phyloP scores from a whole-genome alignment of 164 flowering plant species.

The Chimonanthus salicifolius region DNA sequence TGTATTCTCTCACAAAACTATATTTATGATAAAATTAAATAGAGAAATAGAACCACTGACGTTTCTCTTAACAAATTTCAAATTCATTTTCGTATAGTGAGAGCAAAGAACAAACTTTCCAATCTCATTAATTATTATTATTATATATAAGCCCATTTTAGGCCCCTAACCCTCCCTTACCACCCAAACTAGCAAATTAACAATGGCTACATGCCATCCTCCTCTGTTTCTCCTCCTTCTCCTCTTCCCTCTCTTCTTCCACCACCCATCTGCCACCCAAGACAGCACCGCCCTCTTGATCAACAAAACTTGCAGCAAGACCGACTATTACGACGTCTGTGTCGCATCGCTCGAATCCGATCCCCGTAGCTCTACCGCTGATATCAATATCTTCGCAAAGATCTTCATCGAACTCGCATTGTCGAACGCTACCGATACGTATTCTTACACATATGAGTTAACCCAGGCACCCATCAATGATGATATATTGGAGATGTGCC shows the following conservation, averaged over 20 bases:
- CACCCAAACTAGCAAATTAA: neutral
- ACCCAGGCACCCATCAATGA: neutral
- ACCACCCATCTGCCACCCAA: neutral
- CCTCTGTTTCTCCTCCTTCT: neutral
- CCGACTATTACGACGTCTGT: neutral
- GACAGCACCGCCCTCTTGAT: neutral
- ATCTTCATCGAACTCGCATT: neutral
- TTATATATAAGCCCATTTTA: too few species aligned
- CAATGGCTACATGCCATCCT: neutral
- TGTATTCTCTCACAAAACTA: too few species aligned
- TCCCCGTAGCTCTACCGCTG: neutral
- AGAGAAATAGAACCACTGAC: too few species aligned
- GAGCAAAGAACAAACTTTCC: neutral
- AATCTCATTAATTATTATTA: too few species aligned
- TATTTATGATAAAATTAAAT: too few species aligned
- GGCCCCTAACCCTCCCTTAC: neutral
- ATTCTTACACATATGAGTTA: neutral
- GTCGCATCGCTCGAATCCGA: constrained; percentile 1
- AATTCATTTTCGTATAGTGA: neutral
- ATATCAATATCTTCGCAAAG: constrained; percentile 1
- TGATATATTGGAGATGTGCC: neutral
- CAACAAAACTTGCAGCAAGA: neutral
- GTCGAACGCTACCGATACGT: neutral
- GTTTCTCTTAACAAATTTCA: too few species aligned
- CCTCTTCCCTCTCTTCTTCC: neutral